phyloP scores from a whole-genome alignment of 371 early-diverging fungal genomes.

The Dentiscutata heterogama region DNA sequence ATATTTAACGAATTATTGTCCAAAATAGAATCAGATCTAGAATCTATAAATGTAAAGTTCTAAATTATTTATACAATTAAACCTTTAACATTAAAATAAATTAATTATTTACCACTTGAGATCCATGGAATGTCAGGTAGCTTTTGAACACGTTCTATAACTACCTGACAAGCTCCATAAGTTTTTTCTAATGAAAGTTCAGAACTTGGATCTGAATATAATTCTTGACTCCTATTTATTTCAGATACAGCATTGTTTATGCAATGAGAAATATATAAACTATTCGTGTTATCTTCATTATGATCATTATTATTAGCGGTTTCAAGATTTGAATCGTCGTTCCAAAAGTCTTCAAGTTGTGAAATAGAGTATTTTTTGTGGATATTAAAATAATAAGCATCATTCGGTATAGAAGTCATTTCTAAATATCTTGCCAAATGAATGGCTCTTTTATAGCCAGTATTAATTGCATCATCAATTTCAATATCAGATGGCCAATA shows the following conservation, averaged over 20 bases:
- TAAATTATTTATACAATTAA: neutral
- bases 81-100: neutral
- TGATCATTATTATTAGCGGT: neutral
- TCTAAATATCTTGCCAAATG: neutral
- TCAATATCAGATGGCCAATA: neutral
- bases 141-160: neutral
- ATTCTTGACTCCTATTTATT: neutral
- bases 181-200: neutral
- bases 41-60: neutral
- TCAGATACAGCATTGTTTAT: neutral
- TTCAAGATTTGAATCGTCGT: neutral
- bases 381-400: neutral
- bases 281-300: neutral
- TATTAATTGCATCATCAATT: neutral
- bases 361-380: neutral
- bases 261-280: neutral
- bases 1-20: neutral
- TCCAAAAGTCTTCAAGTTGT: neutral
- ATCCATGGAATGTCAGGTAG: neutral
- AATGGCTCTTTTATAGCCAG: neutral
- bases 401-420: neutral
- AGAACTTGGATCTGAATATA: neutral
- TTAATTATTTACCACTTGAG: neutral
- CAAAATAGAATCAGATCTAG: neutral
- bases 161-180: neutral